Evolutionary conservation across 2,329 filamentous ascomycete genomes (phyloP), one percentile per base, ranked within the genome.

Genomic region (Ophiostoma australiae): DNA sequence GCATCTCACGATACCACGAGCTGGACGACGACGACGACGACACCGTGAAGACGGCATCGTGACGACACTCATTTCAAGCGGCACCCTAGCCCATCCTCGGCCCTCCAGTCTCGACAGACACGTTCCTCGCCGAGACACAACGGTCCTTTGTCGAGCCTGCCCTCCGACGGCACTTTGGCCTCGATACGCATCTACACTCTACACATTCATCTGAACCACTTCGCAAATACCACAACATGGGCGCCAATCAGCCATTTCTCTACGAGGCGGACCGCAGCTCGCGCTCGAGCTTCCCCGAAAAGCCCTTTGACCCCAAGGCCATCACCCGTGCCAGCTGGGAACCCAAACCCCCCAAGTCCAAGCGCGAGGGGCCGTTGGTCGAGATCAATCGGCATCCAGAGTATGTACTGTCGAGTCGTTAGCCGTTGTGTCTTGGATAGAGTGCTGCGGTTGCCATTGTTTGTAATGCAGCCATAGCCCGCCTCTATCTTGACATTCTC

Each of bases 321-420:
- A 86, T 93, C 68, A 94, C 93, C 31, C 86, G 93, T 77, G 91
- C 92, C 73, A 94, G 91, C 80, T 91, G 87, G 83, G 82, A 88
- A 77, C 86, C 87, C 15, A 86, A 87, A 70, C 82, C 86, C 58
- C 83, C 81, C 35, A 89, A 85, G 76, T 84, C 87, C 61, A 90
- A 91, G 83, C 86, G 84, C 65, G 84, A 91, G 70, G 93, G 93
- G 0, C 93, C 93, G 15, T 81, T 96, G 74, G 81, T 97, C 73
- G 86, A 90, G 72, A 91, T 97, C 83, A 95, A 96, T 79, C 86
- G 87, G 72, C 94, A 97, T 79, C 93, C 94, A 1, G 93, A 97
- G 90, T 93, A 85, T 77, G 88, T 82, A 23, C 39, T 65, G 11
- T 20, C 23, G 20, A 17, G 20, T 48, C n/a, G 11, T 39, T 33